Conservation (phyloP, 2,329 filamentous ascomycete species). For the Trichothecium roseum region DNA sequence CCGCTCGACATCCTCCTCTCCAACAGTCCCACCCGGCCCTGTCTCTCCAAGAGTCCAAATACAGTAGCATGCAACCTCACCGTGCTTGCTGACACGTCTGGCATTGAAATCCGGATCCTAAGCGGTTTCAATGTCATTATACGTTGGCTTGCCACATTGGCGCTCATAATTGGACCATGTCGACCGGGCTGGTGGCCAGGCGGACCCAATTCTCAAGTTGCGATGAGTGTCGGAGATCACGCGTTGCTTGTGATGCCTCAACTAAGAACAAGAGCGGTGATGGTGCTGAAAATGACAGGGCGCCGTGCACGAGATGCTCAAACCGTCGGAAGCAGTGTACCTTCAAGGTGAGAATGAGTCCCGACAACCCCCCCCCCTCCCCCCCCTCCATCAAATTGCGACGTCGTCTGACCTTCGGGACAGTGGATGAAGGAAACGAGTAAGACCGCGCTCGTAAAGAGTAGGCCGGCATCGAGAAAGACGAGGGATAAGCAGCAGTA, state of each 20-base stretch:
- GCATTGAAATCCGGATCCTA: too few species aligned
- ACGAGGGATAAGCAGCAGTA: conserved; percentile 4
- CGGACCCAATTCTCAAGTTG: conserved; percentile 25
- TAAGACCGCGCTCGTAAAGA: not conserved
- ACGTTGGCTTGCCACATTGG: too few species aligned
- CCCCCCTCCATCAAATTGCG: too few species aligned
- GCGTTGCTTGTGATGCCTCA: conserved; percentile 17
- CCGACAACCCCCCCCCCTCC: too few species aligned
- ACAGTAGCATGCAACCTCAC: too few species aligned
- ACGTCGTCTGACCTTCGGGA: not conserved
- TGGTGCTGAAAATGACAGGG: conserved; percentile 46
- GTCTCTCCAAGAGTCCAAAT: too few species aligned
- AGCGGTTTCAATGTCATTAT: too few species aligned
- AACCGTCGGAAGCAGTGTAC: conserved; percentile 16
- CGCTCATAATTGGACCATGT: conserved; percentile 1
- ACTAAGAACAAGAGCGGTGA: conserved; percentile 21
- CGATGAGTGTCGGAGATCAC: conserved; percentile 19
- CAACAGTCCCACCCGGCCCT: too few species aligned
- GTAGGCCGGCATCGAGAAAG: conserved; percentile 6
- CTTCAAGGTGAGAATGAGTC: conserved; percentile 16
- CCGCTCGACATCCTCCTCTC: too few species aligned
- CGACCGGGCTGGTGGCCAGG: conserved; percentile 9
- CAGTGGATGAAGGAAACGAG: conserved; percentile 14
- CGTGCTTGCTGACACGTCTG: too few species aligned
- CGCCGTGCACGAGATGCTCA: conserved; percentile 54